Base-by-base conservation (phyloP, 2,329 filamentous ascomycete genomes). In the Ceratocystiopsis brevicomis region DNA sequence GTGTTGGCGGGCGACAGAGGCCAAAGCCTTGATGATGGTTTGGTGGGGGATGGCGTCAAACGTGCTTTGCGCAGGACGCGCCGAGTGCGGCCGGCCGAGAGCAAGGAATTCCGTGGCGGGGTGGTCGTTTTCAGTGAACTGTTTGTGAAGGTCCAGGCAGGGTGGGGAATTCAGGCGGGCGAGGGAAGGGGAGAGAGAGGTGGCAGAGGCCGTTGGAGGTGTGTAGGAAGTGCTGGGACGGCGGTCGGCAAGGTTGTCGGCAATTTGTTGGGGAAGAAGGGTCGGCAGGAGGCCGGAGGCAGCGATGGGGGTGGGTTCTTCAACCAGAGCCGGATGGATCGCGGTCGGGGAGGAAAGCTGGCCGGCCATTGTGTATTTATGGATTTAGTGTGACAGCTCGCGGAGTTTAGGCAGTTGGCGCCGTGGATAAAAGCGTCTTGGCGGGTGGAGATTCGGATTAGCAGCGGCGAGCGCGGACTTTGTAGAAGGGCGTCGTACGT, bases 11-110 rank as follows among this genome's bases (percentile, higher is more conserved):
- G 69, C 64, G 38, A 73, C 67, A 14, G 81, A 86, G 44, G 80
- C 80, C 51, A 88, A 62, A 6, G 81, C 82, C 63, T 90, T 87
- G 65, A 87, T 75, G 54, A 86, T 76, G 44, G 83, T 88, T 61
- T 88, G 83, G 49, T 76, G 76, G 13, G 83, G 81, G 50, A 87
- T 66, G 40, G 68, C 68, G 53, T 83, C 79, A 56, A 73, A 68
- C 12, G 77, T 79, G 32, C 66, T 64, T 36, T 43, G 40, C 17
- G 44, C 41, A 12, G 45, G 37, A 39, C 44, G 47, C 16, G 48
- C 45, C 16, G 47, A 49, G 34, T 45, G 43, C 16, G 47, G 47
- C 45, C 45, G 43, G 40, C 41, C 40, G 38, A 44, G 37, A 25
- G 36, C 47, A 34, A 36, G 17, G 11, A 43, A 30, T 30, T 30